These are phyloP conservation scores for Talaromyces albobiverticillius DNA, from an alignment of 2,329 filamentous ascomycete species.

Conservation along the genomic window DNA sequence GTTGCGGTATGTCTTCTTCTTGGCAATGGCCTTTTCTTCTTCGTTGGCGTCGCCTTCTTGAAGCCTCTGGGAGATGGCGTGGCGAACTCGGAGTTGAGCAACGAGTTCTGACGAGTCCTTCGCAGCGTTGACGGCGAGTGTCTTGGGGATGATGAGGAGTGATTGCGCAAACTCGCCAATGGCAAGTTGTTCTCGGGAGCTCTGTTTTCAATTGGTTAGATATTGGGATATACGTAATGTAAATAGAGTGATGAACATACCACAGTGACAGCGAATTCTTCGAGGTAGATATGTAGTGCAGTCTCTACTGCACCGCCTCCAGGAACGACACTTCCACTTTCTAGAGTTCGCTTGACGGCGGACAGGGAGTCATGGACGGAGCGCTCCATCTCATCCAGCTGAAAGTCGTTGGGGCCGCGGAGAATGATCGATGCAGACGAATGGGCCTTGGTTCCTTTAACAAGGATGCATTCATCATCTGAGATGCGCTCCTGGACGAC, in stretches of 20 bases:
- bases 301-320: constrained; percentile 97
- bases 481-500: constrained; percentile 98
- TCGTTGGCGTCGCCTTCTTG: constrained; percentile 73
- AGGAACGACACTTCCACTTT: constrained; percentile 94
- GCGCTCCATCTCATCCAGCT: constrained; percentile 98
- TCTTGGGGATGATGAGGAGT: constrained; percentile 92
- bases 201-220: constrained; percentile 37
- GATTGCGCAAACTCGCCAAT: constrained; percentile 97
- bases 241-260: constrained; percentile 45
- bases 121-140: constrained; percentile 91
- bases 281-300: constrained; percentile 97
- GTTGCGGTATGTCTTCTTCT: constrained; percentile 98
- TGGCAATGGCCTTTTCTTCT: constrained; percentile 83
- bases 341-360: constrained; percentile 93
- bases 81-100: constrained; percentile 88
- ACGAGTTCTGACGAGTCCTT: constrained; percentile 95
- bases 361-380: constrained; percentile 96
- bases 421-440: constrained; percentile 95
- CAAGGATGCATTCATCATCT: constrained; percentile 94
- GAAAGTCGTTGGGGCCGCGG: constrained; percentile 91
- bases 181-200: constrained; percentile 93
- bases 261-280: constrained; percentile 97
- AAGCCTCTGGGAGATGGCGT: constrained; percentile 89
- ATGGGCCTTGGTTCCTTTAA: constrained; percentile 93
- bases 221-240: background rate